These are phyloP conservation scores for Lumnitzera littorea DNA, from an alignment of 345 rosid genomes.

Conservation along the genomic window DNA sequence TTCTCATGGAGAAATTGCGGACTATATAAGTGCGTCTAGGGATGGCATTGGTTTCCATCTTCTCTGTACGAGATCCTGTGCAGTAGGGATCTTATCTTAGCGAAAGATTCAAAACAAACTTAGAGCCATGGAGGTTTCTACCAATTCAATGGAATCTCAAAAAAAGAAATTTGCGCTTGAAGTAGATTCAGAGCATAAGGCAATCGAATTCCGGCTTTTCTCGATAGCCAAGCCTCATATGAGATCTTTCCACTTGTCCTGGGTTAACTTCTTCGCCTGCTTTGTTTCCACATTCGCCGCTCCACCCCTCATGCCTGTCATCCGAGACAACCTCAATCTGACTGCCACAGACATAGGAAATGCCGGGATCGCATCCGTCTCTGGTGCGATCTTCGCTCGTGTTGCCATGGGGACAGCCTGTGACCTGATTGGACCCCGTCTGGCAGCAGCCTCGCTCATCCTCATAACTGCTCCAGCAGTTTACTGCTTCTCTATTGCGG, in stretches of 20 bases:
- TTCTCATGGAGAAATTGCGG: no score
- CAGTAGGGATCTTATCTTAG: no score
- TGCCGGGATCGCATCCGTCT: constrained; percentile 19
- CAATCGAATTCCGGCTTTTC: constrained; percentile 13
- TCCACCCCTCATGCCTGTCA: constrained; percentile 19
- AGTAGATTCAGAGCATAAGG: constrained; percentile 27
- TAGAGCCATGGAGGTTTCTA: no score
- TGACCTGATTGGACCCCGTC: constrained; percentile 16
- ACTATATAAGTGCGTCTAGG: no score
- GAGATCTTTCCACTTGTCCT: constrained; percentile 25
- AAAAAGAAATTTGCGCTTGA: constrained; percentile 11
- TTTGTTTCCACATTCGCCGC: constrained; percentile 30
- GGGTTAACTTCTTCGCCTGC: constrained; percentile 24
- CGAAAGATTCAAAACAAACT: no score
- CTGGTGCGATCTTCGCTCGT: constrained; percentile 10
- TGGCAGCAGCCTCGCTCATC: constrained; percentile 11
- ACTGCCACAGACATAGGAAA: constrained; percentile 16
- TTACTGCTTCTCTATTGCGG: constrained; percentile 10
- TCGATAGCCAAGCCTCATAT: constrained; percentile 21
- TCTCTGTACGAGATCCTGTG: no score
- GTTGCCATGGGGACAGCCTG: constrained; percentile 16
- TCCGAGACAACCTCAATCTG: constrained; percentile 26
- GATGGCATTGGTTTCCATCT: no score
- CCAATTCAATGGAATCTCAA: neutral
- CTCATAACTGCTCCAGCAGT: constrained; percentile 14